These are phyloP conservation scores for Dunaliella primolecta DNA, from an alignment of 139 green algal species.

Conservation along the genomic window DNA sequence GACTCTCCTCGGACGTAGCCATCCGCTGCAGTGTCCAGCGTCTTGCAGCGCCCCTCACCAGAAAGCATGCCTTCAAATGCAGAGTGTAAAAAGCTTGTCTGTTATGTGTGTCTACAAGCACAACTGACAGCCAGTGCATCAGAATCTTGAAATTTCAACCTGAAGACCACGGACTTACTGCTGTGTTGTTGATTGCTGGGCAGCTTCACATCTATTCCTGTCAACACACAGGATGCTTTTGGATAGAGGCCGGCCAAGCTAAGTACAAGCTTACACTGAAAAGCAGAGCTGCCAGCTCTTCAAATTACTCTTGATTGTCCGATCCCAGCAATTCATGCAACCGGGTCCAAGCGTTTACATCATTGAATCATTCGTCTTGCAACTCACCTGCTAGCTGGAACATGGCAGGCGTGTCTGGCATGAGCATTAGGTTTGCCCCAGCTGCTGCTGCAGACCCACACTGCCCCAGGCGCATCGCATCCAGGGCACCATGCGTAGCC, in stretches of 20 bases:
- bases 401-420: constrained; percentile 50
- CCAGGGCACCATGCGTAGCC: constrained; percentile 47
- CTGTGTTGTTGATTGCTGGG: too few species aligned
- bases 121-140: not conserved
- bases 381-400: constrained; percentile 53
- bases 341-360: too few species aligned
- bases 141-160: not conserved
- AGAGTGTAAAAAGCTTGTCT: too few species aligned
- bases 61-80: constrained; percentile 62
- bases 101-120: not conserved
- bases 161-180: not conserved
- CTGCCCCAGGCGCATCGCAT: constrained; percentile 31
- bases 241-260: too few species aligned
- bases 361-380: too few species aligned
- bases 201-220: too few species aligned
- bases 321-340: too few species aligned
- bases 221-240: too few species aligned
- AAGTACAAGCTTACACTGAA: too few species aligned
- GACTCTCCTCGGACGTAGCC: constrained; percentile 77
- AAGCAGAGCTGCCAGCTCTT: too few species aligned
- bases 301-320: too few species aligned
- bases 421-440: constrained; percentile 54
- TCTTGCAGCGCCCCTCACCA: constrained; percentile 81
- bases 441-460: constrained; percentile 33
- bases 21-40: constrained; percentile 74